Evolutionary conservation across 2,329 filamentous ascomycete species (phyloP).

Genomic region (Penicillium glabrum): DNA sequence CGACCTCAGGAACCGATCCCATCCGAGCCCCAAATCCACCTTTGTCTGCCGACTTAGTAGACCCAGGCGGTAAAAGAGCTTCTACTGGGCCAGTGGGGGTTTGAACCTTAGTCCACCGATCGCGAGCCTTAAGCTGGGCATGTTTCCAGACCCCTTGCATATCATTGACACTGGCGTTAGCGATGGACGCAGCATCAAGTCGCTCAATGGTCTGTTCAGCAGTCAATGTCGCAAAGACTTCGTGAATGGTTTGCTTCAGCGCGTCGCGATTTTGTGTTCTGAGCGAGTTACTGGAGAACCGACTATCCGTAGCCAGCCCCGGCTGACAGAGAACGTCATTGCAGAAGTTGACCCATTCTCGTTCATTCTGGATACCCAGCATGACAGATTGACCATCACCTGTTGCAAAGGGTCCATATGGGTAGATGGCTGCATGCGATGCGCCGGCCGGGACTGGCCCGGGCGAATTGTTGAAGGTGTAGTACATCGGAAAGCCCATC

Average conservation of each 20-base stretch:
- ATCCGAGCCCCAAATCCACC: slow-evolving; percentile 23
- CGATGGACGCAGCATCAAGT: slow-evolving; percentile 52
- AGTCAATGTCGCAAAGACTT: slow-evolving; percentile 41
- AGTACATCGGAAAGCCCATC: slow-evolving; percentile 60
- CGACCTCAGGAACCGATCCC: slow-evolving; percentile 47
- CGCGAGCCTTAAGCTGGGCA: slow-evolving; percentile 52
- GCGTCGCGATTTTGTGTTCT: slow-evolving; percentile 49
- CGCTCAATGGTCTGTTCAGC: slow-evolving; percentile 43
- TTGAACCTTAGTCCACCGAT: slow-evolving; percentile 52
- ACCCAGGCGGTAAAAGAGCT: slow-evolving; percentile 53
- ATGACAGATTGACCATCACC: slow-evolving; percentile 52
- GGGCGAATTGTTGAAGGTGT: slow-evolving; percentile 48
- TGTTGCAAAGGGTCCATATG: slow-evolving; percentile 56
- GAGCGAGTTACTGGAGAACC: slow-evolving; percentile 51
- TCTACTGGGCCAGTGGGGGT: slow-evolving; percentile 50
- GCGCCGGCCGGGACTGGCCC: slow-evolving; percentile 50
- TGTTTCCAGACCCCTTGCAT: slow-evolving; percentile 58
- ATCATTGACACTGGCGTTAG: slow-evolving; percentile 57
- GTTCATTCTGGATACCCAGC: slow-evolving; percentile 59
- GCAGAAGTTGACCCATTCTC: slow-evolving; percentile 56
- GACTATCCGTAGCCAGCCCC: slow-evolving; percentile 44
- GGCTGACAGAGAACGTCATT: slow-evolving; percentile 46
- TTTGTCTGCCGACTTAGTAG: slow-evolving; percentile 27
- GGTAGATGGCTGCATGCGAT: slow-evolving; percentile 57
- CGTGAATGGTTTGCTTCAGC: slow-evolving; percentile 48